Conservation (phyloP, 768 basidiomycete genomes). For the Tulasnella sp. region DNA sequence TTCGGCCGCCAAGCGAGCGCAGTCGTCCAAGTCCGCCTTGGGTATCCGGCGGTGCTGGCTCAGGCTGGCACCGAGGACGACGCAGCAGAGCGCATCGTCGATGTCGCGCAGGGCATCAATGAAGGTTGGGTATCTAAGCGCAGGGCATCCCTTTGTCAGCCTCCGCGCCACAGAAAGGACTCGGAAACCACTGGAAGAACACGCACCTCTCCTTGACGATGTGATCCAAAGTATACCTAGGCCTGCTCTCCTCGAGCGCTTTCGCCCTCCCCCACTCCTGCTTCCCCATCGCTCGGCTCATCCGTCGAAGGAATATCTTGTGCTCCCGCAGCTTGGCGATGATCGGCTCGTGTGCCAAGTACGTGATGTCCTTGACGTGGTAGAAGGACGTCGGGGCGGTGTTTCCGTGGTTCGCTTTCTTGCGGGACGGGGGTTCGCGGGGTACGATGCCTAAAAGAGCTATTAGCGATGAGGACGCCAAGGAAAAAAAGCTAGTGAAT, state of each 20-base stretch:
- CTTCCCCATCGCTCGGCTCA: constrained; percentile 82
- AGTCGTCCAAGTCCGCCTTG: constrained; percentile 77
- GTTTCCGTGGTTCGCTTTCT: constrained; percentile 94
- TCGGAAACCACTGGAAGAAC: no score
- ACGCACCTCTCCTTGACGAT: constrained; percentile 97
- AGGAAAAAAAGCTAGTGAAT: neutral
- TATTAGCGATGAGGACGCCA: no score
- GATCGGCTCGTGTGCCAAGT: constrained; percentile 92
- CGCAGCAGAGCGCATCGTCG: constrained; percentile 93
- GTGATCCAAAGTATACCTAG: constrained; percentile 85
- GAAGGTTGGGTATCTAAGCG: constrained; percentile 99
- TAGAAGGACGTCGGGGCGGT: constrained; percentile 97
- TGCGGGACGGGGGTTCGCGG: constrained; percentile 83
- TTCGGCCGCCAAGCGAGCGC: constrained; percentile 79
- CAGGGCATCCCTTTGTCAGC: no score
- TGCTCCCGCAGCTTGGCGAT: constrained; percentile 89
- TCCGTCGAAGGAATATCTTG: constrained; percentile 96
- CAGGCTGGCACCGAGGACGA: constrained; percentile 82
- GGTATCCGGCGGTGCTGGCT: constrained; percentile 79
- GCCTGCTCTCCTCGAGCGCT: constrained; percentile 85
- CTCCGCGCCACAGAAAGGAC: no score
- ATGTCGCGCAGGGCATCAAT: constrained; percentile 91
- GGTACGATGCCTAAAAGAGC: constrained; percentile 89
- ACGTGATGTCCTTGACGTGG: constrained; percentile 95
- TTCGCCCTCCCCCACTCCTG: constrained; percentile 95